Evolutionary conservation across 2,329 filamentous ascomycete genomes (phyloP).

Genomic region (Botrytis deweyae): DNA sequence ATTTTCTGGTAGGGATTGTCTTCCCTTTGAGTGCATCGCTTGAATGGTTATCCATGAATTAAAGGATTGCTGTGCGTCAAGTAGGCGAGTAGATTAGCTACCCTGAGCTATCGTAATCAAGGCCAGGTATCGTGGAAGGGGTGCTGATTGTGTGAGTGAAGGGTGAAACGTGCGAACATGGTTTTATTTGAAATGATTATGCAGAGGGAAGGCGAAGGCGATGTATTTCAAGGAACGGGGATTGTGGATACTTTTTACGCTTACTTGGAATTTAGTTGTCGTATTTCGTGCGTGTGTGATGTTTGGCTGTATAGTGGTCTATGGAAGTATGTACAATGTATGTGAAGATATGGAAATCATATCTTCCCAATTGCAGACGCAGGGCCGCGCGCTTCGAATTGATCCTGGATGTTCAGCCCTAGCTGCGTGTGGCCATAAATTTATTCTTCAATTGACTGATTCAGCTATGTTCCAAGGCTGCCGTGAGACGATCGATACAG

Average conservation of each 20-base stretch:
- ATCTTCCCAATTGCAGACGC: slow-evolving; percentile 9
- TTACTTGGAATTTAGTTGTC: neutral
- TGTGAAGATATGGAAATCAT: neutral
- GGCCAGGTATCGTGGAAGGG: neutral
- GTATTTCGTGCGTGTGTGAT: neutral
- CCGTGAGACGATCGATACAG: slow-evolving; percentile 6
- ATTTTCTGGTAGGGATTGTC: neutral
- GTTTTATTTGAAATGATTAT: slow-evolving; percentile 1
- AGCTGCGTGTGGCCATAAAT: slow-evolving; percentile 10
- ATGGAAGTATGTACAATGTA: neutral
- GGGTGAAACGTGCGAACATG: slow-evolving; percentile 14
- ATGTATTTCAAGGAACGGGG: neutral
- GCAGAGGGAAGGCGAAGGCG: neutral
- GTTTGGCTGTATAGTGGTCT: neutral
- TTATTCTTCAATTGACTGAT: slow-evolving; percentile 1
- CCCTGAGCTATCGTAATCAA: neutral
- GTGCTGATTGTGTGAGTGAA: neutral
- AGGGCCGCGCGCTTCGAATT: slow-evolving; percentile 20
- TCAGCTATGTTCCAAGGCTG: slow-evolving; percentile 19
- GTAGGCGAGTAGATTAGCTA: neutral
- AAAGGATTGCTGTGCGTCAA: slow-evolving; percentile 2
- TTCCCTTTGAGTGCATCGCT: neutral
- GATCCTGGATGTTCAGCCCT: slow-evolving; percentile 16
- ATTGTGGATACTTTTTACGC: neutral
- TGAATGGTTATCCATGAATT: neutral